Evolutionary conservation across 148 eudicot genomes (phyloP).

Genomic region (Rhododendron kiyosumense): DNA sequence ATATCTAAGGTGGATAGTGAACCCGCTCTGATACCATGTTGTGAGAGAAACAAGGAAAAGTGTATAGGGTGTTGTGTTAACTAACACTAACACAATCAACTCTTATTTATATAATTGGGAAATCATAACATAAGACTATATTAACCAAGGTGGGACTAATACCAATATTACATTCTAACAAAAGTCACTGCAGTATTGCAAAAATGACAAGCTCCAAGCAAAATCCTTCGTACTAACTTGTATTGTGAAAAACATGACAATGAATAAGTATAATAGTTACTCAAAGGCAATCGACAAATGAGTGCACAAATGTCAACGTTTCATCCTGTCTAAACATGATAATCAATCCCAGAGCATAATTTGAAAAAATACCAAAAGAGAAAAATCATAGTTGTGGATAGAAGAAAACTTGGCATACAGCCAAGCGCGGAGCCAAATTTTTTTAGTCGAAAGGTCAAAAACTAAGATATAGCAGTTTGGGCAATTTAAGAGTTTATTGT

Average conservation of each 20-base stretch:
- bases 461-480: neutral
- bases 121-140: too few species aligned
- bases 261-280: neutral
- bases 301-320: neutral
- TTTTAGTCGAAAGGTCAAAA: neutral
- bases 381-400: too few species aligned
- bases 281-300: neutral
- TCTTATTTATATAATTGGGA: too few species aligned
- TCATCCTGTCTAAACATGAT: neutral
- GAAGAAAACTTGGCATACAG: neutral
- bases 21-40: too few species aligned
- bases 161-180: too few species aligned
- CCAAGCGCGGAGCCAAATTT: neutral
- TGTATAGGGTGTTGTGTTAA: too few species aligned
- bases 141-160: too few species aligned
- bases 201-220: neutral
- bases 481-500: neutral
- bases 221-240: neutral
- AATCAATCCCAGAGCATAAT: neutral
- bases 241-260: neutral
- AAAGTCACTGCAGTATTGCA: neutral
- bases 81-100: too few species aligned
- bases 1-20: too few species aligned
- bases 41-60: too few species aligned
- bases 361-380: neutral